These are phyloP conservation scores for Rhododendron simsii DNA, from an alignment of 148 eudicot species.

Conservation along the genomic window DNA sequence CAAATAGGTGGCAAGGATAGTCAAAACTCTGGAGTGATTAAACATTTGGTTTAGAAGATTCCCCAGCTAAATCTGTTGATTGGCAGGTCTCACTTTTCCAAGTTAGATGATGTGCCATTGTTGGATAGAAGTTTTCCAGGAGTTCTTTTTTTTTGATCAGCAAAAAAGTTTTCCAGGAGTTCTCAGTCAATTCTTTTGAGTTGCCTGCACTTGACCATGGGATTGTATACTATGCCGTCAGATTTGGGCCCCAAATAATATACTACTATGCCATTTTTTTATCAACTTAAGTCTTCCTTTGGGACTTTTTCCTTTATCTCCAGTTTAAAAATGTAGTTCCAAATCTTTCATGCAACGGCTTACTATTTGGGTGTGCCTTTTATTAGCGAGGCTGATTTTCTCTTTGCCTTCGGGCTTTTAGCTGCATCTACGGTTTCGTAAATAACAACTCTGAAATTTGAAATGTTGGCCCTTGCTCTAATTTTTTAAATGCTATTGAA, in stretches of 20 bases:
- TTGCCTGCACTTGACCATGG: background rate
- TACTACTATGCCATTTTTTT: background rate
- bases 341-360: background rate
- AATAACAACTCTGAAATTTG: background rate
- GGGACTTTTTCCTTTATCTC: background rate
- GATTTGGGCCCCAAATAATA: background rate
- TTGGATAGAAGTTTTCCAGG: background rate
- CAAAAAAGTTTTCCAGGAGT: background rate
- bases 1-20: background rate
- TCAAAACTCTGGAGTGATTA: background rate
- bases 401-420: background rate
- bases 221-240: background rate
- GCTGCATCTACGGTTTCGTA: background rate
- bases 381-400: background rate
- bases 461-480: background rate
- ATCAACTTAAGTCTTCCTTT: background rate
- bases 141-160: background rate
- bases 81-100: background rate
- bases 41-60: background rate
- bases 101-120: background rate
- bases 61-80: background rate
- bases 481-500: background rate
- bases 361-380: background rate
- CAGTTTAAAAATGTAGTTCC: background rate
- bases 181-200: background rate